Base-by-base conservation (phyloP, 768 basidiomycete species). In the Lactarius hatsudake region DNA sequence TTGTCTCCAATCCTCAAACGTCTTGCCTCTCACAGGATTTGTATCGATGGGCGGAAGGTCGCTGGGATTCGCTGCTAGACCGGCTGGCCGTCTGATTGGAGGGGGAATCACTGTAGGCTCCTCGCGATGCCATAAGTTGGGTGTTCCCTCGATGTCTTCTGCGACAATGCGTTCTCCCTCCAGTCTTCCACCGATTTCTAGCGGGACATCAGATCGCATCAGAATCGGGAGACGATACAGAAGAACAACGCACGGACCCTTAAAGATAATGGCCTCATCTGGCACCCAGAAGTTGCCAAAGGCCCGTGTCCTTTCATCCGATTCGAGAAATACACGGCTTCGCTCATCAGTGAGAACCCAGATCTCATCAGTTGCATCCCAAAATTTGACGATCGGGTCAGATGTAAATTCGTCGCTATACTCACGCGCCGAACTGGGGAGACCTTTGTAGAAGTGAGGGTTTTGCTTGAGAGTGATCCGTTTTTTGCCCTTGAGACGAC, bases 241-340 rank as follows among this genome's bases (percentile, higher is more conserved):
- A 34, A 3, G n/a, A 38, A 34, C 3, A 7, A 48, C n/a, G 23
- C 4, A 13, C 61, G 8, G 6, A 69, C 68, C 65, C 56, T 67
- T 67, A 32, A 67, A 67, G 36, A 67, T 67, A 3, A 67, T 59
- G 6, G 57, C 38, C 5, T 36, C n/a, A 1, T 54, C 38, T 20
- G 66, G 61, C 1, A 32, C 17, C 66, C 66, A 67, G 23, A 63
- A 28, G 3, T n/a, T 67, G n/a, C 62, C 62, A 43, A 69, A 69
- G 5, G 57, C 57, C 30, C 68, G 43, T 12, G 36, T 12, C 18
- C 13, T 17, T 10, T 59, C 3, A 3, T 9, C 45, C 20, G 60
- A 23, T 18, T 69, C 65, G 18, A 69, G 54, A 17, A 62, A 67
- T n/a, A 69, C 32, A 20, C 56, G 61, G 34, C 65, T 45, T 36